Base-by-base conservation (phyloP, 306 rosid genomes). In the Acacia acuminata region DNA sequence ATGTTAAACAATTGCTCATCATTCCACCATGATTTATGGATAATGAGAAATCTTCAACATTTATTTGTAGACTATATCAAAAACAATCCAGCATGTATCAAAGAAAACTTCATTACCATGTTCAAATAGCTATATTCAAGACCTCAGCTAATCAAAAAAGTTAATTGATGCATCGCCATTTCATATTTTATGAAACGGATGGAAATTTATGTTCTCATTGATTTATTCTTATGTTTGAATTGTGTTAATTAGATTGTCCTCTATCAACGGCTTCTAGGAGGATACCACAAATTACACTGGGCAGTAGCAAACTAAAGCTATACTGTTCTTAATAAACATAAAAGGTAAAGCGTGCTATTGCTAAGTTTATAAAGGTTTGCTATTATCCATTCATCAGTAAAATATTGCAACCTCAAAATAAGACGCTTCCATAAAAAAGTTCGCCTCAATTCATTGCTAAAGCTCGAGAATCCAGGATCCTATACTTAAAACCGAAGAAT, bases 361-460 rank as follows among this genome's bases (percentile, higher is more conserved):
- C 60, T 45, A 17, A 67, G 63, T 10, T 56, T 24, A 38, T 51
- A n/a, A 55, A 5, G 24, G 12, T 73, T 15, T 24, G 17, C 60
- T 24, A 9, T 16, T 30, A 75, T 43, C 80, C 68, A 7, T 34
- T 19, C 43, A 71, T 19, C 8, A 45, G 14, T 43, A 53, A 44
- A 19, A 63, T 16, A 71, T 27, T 19, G 32, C 81, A 81, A 81
- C 64, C 72, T 66, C 73, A 63, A 78, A 77, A 81, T 47, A 43
- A 82, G 78, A 34, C 24, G 44, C 38, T 76, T 74, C n/a, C 43
- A 32, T 15, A 64, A 38, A 77, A 0, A 27, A 27, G 27, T 27
- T 27, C 27, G 27, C 27, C 27, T 27, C 50, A 9, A 19, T 32
- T 50, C 44, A 6, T 65, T 24, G 36, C 7, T 10, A 34, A 11